These are phyloP conservation scores for Scutellaria baicalensis DNA, from an alignment of 257 asterid species.

Conservation along the genomic window DNA sequence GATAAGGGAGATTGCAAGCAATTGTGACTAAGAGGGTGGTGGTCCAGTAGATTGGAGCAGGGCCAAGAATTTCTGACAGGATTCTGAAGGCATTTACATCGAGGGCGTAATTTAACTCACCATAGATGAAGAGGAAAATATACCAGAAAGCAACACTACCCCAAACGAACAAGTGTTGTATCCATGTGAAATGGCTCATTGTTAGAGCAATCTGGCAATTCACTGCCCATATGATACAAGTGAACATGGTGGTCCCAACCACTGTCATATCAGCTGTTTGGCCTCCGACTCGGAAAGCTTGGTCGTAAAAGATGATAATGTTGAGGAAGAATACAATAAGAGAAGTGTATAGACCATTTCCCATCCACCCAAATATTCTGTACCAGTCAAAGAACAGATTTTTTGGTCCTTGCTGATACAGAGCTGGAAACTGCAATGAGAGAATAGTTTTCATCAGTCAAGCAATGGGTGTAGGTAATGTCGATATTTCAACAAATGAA, in stretches of 20 bases:
- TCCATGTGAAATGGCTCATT: constrained; percentile 85
- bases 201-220: constrained; percentile 79
- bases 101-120: constrained; percentile 34
- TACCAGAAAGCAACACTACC: constrained; percentile 74
- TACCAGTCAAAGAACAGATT: constrained; percentile 87
- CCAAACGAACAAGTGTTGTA: constrained; percentile 78
- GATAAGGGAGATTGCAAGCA: constrained; percentile 72
- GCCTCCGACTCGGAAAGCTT: constrained; percentile 70
- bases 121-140: constrained; percentile 57
- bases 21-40: constrained; percentile 64
- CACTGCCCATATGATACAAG: constrained; percentile 79
- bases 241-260: constrained; percentile 82
- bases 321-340: constrained; percentile 70
- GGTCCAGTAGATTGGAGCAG: constrained; percentile 78
- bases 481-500: not conserved
- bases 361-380: constrained; percentile 96
- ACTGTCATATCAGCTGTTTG: constrained; percentile 91
- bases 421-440: constrained; percentile 77
- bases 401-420: constrained; percentile 93
- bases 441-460: not conserved
- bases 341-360: constrained; percentile 78
- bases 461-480: not conserved
- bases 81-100: constrained; percentile 52
- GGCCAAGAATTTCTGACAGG: constrained; percentile 64
- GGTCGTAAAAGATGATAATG: constrained; percentile 67